Evolutionary conservation across 371 early-diverging fungal genomes (phyloP).

Genomic region (Apophysomyces trapeziformis): DNA sequence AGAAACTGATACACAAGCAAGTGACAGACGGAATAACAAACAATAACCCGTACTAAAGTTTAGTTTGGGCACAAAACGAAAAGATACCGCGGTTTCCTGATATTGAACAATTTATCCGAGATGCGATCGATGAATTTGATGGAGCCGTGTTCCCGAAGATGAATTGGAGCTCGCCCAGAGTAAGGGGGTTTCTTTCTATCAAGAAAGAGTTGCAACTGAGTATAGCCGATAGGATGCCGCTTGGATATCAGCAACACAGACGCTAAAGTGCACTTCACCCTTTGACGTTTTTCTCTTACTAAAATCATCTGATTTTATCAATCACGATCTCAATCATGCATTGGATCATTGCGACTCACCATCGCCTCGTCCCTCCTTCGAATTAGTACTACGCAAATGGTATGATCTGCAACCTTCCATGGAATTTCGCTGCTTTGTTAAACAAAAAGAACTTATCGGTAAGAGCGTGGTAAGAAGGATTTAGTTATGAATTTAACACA

Average conservation of each 20-base stretch:
- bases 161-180: conserved; percentile 93
- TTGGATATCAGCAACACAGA: conserved; percentile 85
- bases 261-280: conserved; percentile 75
- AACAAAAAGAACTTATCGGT: conserved; percentile 65
- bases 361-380: conserved; percentile 14
- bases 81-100: conserved; percentile 63
- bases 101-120: conserved; percentile 62
- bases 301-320: conserved; percentile 89
- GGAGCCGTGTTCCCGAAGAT: conserved; percentile 91
- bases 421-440: conserved; percentile 95
- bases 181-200: conserved; percentile 19
- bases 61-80: too few species aligned
- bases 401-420: conserved; percentile 82
- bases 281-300: conserved; percentile 86
- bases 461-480: conserved; percentile 10
- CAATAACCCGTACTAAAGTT: too few species aligned
- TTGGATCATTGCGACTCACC: conserved; percentile 62
- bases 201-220: background rate
- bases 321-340: conserved; percentile 83
- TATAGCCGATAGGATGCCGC: conserved; percentile 72
- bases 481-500: background rate
- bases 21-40: too few species aligned
- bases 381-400: conserved; percentile 87
- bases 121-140: conserved; percentile 73
- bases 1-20: too few species aligned